Conservation (phyloP, 371 early-diverging fungal genomes). For the Mortierella sp. region DNA sequence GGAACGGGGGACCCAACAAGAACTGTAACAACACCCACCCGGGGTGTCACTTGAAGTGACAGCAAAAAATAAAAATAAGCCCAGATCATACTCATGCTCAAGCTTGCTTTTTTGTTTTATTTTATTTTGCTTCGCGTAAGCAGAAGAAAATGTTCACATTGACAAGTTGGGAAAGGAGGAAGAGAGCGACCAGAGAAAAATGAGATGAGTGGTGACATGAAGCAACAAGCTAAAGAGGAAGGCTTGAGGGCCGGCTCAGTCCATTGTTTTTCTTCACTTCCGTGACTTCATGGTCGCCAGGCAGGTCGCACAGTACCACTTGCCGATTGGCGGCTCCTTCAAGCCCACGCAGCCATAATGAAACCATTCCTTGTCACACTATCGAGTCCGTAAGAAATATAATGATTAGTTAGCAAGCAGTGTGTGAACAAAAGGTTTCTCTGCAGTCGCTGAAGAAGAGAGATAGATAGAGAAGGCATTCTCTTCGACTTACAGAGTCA, state of each 20-base stretch:
- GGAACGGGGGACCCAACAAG: not conserved
- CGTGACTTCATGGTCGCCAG: conserved; percentile 66
- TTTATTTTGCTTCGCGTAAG: too few relatives aligned
- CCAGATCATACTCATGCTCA: too few relatives aligned
- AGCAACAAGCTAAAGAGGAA: too few relatives aligned
- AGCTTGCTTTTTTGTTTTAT: too few relatives aligned
- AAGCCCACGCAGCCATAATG: conserved; percentile 96
- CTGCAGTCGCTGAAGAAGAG: too few relatives aligned
- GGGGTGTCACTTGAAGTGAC: not conserved
- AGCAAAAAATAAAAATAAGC: not conserved
- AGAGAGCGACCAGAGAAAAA: too few relatives aligned
- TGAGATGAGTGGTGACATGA: too few relatives aligned
- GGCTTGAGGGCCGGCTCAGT: too few relatives aligned
- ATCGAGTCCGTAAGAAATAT: not conserved
- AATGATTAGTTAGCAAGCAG: not conserved
- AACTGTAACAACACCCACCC: not conserved
- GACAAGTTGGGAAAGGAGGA: too few relatives aligned
- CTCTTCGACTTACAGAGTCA: conserved; percentile 72
- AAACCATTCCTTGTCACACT: conserved; percentile 97
- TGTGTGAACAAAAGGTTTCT: not conserved
- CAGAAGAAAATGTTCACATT: too few relatives aligned
- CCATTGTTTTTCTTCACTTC: conserved; percentile 17
- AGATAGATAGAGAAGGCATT: not conserved
- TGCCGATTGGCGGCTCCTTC: conserved; percentile 86
- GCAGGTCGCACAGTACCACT: conserved; percentile 93